phyloP scores from a whole-genome alignment of 2,329 filamentous ascomycete species.

The Cladosporium sp. region DNA sequence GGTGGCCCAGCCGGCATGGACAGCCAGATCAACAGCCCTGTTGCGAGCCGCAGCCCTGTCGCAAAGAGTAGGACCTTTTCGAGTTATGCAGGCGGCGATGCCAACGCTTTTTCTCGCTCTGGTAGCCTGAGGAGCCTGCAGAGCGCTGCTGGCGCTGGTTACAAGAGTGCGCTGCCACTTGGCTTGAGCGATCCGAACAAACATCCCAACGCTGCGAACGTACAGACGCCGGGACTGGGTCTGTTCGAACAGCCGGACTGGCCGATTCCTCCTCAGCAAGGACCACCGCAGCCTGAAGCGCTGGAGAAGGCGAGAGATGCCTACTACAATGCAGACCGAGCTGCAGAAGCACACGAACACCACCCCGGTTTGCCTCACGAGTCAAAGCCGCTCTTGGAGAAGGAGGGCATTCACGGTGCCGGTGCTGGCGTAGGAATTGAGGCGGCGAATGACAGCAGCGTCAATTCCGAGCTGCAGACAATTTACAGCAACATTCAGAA shows the following conservation, averaged over 20 bases:
- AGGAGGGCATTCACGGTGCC: conserved; percentile 54
- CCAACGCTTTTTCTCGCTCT: conserved; percentile 33
- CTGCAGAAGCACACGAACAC: conserved; percentile 44
- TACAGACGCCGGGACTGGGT: conserved; percentile 28
- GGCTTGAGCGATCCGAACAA: conserved; percentile 32
- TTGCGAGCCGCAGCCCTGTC: conserved; percentile 32
- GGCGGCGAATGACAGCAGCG: conserved; percentile 67
- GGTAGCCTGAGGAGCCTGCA: conserved; percentile 40
- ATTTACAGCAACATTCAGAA: conserved; percentile 91
- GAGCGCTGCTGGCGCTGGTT: conserved; percentile 26
- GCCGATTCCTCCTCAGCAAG: conserved; percentile 8
- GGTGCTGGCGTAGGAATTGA: conserved; percentile 58
- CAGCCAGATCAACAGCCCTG: not conserved
- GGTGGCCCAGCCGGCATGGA: conserved; percentile 4
- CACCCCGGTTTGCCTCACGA: conserved; percentile 53
- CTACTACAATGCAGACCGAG: conserved; percentile 43
- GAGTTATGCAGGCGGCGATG: conserved; percentile 35
- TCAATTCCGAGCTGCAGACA: conserved; percentile 74
- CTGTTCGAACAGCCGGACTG: conserved; percentile 20
- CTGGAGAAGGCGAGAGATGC: conserved; percentile 19
- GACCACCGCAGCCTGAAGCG: not conserved
- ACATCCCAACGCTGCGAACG: conserved; percentile 24
- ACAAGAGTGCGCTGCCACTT: conserved; percentile 31
- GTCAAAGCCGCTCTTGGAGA: conserved; percentile 49
- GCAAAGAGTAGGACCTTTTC: conserved; percentile 42